Conservation (phyloP, 2,329 filamentous ascomycete genomes). For the Achaetomium macrosporum region DNA sequence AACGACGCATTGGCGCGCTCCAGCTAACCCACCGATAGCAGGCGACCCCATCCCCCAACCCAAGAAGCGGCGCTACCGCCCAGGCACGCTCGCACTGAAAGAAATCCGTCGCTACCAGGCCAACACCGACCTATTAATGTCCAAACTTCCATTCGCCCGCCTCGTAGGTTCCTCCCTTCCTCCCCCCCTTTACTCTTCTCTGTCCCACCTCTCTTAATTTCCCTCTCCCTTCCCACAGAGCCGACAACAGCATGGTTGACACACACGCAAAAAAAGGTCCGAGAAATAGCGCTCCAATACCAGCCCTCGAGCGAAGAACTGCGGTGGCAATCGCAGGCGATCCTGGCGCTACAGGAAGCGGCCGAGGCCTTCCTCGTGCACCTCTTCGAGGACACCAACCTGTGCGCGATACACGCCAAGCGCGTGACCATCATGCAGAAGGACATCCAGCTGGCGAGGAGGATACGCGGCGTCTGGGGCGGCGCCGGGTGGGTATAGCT, state of each 20-base stretch:
- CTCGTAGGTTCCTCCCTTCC: conserved; percentile 42
- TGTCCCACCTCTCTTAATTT: no score
- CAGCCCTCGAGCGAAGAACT: conserved; percentile 62
- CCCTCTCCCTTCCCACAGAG: background rate
- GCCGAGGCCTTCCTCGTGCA: conserved; percentile 95
- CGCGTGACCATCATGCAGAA: conserved; percentile 97
- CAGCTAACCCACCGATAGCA: conserved; percentile 41
- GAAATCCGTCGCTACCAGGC: conserved; percentile 91
- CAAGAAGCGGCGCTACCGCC: conserved; percentile 60
- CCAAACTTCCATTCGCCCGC: conserved; percentile 73
- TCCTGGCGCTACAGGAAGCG: conserved; percentile 88
- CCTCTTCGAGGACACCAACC: conserved; percentile 92
- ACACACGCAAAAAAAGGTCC: conserved; percentile 40
- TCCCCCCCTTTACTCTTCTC: background rate
- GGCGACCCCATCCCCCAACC: conserved; percentile 65
- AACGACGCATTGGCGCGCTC: conserved; percentile 4
- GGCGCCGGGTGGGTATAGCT: conserved; percentile 49
- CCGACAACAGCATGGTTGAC: background rate
- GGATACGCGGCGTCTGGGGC: conserved; percentile 74
- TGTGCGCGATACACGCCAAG: conserved; percentile 95
- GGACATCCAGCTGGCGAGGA: conserved; percentile 86
- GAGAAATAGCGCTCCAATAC: conserved; percentile 65
- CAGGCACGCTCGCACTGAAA: conserved; percentile 79
- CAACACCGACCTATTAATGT: conserved; percentile 78
- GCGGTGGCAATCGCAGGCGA: conserved; percentile 94